Evolutionary conservation across 352 stramenopile species (phyloP).

Genomic region (Phytophthora constricta): DNA sequence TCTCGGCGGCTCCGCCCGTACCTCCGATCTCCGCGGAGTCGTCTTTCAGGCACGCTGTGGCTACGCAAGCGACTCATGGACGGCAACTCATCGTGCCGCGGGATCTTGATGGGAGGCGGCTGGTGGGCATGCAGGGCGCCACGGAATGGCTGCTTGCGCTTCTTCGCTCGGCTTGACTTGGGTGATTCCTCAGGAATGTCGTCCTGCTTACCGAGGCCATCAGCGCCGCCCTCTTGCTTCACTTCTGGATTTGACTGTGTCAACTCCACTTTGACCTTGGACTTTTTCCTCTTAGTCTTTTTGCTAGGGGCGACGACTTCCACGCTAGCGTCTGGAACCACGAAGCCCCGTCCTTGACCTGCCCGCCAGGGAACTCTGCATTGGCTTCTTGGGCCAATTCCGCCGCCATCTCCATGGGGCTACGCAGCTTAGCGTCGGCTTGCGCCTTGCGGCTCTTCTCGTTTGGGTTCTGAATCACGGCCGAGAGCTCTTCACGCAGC

Average conservation of each 20-base stretch:
- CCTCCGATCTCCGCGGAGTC: constrained; percentile 31
- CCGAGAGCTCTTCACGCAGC: constrained; percentile 71
- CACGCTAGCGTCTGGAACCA: constrained; percentile 2
- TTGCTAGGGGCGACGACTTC: neutral
- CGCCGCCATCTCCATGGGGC: constrained; percentile 29
- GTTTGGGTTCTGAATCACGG: constrained; percentile 87
- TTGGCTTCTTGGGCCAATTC: constrained; percentile 3
- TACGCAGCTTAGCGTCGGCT: constrained; percentile 54
- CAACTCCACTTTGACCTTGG: constrained; percentile 13
- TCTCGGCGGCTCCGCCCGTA: constrained; percentile 28
- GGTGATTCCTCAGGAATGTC: constrained; percentile 7
- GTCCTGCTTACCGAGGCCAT: neutral
- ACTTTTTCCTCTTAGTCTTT: constrained; percentile 36
- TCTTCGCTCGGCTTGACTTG: constrained; percentile 31
- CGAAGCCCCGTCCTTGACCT: constrained; percentile 24
- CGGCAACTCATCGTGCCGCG: constrained; percentile 47
- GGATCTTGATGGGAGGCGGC: constrained; percentile 75
- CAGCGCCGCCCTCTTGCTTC: neutral
- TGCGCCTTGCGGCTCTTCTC: constrained; percentile 86
- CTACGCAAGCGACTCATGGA: constrained; percentile 44
- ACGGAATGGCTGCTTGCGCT: constrained; percentile 37
- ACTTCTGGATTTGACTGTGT: neutral
- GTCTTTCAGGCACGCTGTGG: constrained; percentile 53
- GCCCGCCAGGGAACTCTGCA: neutral
- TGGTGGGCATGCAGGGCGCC: constrained; percentile 31